phyloP scores from a whole-genome alignment of 495 filamentous ascomycete species.

The Penicillium psychrofluorescens region DNA sequence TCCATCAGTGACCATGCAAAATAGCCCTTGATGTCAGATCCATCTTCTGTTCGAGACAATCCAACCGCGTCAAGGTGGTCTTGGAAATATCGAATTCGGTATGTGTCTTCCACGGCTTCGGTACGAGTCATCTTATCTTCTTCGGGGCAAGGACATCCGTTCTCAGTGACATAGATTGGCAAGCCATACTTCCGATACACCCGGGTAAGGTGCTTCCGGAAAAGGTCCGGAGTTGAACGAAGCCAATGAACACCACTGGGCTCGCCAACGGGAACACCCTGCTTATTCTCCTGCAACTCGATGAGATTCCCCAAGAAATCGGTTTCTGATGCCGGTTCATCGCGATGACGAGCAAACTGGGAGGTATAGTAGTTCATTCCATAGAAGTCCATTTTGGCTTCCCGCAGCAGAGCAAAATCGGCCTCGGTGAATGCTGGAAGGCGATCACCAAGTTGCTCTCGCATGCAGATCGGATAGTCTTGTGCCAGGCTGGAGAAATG shows the following conservation, averaged over 20 bases:
- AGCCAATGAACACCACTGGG: conserved; percentile 65
- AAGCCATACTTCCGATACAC: conserved; percentile 60
- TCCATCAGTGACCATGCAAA: conserved; percentile 72
- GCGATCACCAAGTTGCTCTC: conserved; percentile 56
- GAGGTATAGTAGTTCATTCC: conserved; percentile 74
- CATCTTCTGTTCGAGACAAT: conserved; percentile 48
- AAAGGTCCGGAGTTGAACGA: conserved; percentile 50
- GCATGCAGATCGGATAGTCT: conserved; percentile 60
- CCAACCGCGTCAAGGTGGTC: conserved; percentile 60
- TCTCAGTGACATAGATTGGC: conserved; percentile 70
- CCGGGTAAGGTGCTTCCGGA: conserved; percentile 63
- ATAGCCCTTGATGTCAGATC: conserved; percentile 58
- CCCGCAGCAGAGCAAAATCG: conserved; percentile 47
- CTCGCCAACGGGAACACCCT: conserved; percentile 54
- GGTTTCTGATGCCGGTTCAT: conserved; percentile 29
- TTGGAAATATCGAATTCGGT: conserved; percentile 59
- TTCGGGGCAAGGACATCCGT: conserved; percentile 59
- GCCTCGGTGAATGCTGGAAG: conserved; percentile 54
- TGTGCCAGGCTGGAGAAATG: conserved; percentile 40
- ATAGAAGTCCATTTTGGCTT: conserved; percentile 62
- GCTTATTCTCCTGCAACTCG: conserved; percentile 51
- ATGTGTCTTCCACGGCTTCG: conserved; percentile 55
- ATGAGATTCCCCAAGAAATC: conserved; percentile 64
- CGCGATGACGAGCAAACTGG: conserved; percentile 50
- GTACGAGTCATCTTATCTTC: conserved; percentile 58